Base-by-base conservation (phyloP, 1,284 basidiomycete species). In the Ganoderma resinaceum region DNA sequence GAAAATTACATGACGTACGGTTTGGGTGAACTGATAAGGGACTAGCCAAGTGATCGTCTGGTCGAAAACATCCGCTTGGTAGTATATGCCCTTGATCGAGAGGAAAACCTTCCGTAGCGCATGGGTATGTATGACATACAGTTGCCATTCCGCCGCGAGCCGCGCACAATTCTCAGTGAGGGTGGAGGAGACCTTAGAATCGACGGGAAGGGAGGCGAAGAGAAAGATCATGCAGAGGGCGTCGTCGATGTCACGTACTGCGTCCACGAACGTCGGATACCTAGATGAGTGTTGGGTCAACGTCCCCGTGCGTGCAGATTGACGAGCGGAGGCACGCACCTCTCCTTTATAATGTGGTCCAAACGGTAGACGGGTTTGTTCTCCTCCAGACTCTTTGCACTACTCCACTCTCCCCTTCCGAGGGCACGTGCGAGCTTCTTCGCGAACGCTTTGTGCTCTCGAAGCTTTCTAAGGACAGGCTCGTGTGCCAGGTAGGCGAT, bases 71-170 rank as follows among this genome's bases (percentile, higher is more conserved):
- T 98, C 95, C 16, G 95, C 96, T 82, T 99, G 97, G 82, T 98
- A 99, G 82, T 99, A 99, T 68, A 99, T 91, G 59, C 98, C 98
- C 82, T 99, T 99, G 82, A 99, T 98, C 62, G 96, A 97, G 67
- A 99, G 86, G 83, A 99, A 99, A 38, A 94, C 90, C 82, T 98
- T 98, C 69, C 94, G 90, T 52, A 99, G 86, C 11, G 93, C 87
- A 74, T 87, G 88, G 0, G 95, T 91, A 77, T 95, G 94, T 90
- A 99, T 96, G 61, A 98, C 88, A 82, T 97, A 99, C 52, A 98
- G 85, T 80, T 98, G 95, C 96, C 95, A 97, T 85, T 97, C 95
- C 35, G 93, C 89, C 23, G 95, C 89, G 46, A 99, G 87, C 60
- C 95, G 90, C 49, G 93, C 86, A 81, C 98, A 99, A 79, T 97